Conservation (phyloP, 2,329 filamentous ascomycete species). For the Aspergillus costaricaensis region DNA sequence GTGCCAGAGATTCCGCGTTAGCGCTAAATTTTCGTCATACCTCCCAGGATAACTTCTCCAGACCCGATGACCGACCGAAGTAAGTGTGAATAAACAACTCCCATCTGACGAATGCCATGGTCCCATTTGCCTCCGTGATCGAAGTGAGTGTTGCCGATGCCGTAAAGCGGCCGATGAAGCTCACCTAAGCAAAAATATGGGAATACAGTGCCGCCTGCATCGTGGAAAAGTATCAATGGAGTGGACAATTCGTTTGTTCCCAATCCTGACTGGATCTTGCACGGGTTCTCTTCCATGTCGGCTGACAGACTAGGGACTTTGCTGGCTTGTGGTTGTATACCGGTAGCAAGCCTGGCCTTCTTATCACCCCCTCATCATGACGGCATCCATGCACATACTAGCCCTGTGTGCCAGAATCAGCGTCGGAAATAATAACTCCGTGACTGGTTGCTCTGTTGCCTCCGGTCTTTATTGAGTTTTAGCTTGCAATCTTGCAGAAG, state of each 20-base stretch:
- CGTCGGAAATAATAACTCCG: not conserved
- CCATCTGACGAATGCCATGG: constrained; percentile 12
- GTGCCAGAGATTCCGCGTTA: not conserved
- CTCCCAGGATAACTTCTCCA: constrained; percentile 6
- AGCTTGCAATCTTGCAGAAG: not conserved
- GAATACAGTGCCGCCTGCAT: constrained; percentile 11
- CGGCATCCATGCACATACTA: not conserved
- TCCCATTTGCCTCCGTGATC: constrained; percentile 9
- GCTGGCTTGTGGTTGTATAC: not conserved
- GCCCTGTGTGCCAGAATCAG: not conserved
- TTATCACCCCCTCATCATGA: not conserved
- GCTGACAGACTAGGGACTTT: not conserved
- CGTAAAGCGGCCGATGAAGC: constrained; percentile 9
- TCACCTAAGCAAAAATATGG: constrained; percentile 6
- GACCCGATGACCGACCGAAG: constrained; percentile 4
- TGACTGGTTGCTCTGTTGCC: too few relatives aligned
- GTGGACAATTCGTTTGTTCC: not conserved
- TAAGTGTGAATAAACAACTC: constrained; percentile 9
- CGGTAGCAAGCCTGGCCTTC: not conserved
- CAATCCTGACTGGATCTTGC: constrained; percentile 1
- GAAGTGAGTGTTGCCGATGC: constrained; percentile 3
- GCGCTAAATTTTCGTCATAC: not conserved
- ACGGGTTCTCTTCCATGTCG: constrained; percentile 10
- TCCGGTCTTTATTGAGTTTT: too few relatives aligned
- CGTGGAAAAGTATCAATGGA: constrained; percentile 11